Conservation (phyloP, 495 filamentous ascomycete genomes). For the Annulohypoxylon maeteangense region DNA sequence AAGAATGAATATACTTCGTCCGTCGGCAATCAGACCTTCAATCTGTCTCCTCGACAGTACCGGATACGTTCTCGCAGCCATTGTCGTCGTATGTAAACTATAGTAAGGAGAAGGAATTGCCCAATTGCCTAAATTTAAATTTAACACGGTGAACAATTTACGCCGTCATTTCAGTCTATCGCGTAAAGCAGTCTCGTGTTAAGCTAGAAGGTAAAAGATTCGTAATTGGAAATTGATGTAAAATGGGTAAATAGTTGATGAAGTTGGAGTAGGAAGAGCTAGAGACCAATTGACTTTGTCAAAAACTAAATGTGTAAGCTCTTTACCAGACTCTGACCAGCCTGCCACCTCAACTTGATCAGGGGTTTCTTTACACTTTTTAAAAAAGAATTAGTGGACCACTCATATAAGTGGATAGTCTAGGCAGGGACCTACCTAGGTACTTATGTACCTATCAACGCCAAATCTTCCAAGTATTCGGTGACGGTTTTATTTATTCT, state of each 20-base stretch:
- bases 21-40: conserved; percentile 87
- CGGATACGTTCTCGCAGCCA: conserved; percentile 51
- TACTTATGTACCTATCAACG: no score
- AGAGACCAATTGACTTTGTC: conserved; percentile 22
- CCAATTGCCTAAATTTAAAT: not conserved
- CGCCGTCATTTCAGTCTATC: conserved; percentile 11
- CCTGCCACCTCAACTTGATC: not conserved
- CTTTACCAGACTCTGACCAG: not conserved
- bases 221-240: not conserved
- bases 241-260: not conserved
- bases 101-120: not conserved
- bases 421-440: no score
- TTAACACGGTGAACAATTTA: not conserved
- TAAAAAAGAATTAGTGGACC: no score
- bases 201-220: not conserved
- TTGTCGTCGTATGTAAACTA: conserved; percentile 18
- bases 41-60: conserved; percentile 78
- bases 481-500: no score
- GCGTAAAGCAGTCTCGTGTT: not conserved
- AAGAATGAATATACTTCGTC: conserved; percentile 82
- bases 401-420: no score
- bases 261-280: not conserved
- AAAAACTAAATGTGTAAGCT: not conserved
- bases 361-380: not conserved
- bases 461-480: no score